phyloP scores from a whole-genome alignment of 2,329 filamentous ascomycete species.

The Chaetoscypha palmicola region DNA sequence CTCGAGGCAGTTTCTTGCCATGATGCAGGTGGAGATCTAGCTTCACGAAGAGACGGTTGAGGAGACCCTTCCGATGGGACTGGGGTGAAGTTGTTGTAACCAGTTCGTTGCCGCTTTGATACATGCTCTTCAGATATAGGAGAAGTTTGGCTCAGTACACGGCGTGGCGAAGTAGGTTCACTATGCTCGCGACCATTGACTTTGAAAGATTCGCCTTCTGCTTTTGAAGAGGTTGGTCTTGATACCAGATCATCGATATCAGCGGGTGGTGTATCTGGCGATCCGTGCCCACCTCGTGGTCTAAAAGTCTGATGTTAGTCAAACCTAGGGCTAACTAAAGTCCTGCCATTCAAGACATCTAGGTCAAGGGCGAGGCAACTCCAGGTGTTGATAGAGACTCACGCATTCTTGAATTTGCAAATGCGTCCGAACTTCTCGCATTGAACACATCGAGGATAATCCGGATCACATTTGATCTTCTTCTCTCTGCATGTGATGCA shows the following conservation, averaged over 20 bases:
- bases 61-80: slow-evolving; percentile 29
- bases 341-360: too few species aligned
- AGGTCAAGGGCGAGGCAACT: too few species aligned
- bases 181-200: slow-evolving; percentile 24
- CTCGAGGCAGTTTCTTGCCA: slow-evolving; percentile 17
- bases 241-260: slow-evolving; percentile 26
- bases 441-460: slow-evolving; percentile 79
- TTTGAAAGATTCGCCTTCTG: slow-evolving; percentile 26
- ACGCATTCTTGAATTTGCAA: slow-evolving; percentile 84
- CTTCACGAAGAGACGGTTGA: slow-evolving; percentile 18
- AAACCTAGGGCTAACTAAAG: too few species aligned
- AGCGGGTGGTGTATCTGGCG: slow-evolving; percentile 30
- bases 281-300: slow-evolving; percentile 31
- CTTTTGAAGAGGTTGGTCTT: slow-evolving; percentile 25
- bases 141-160: slow-evolving; percentile 19
- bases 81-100: slow-evolving; percentile 28
- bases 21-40: slow-evolving; percentile 17
- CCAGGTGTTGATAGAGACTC: slow-evolving; percentile 38
- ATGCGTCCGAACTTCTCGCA: slow-evolving; percentile 85
- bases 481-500: slow-evolving; percentile 91
- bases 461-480: slow-evolving; percentile 95
- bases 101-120: slow-evolving; percentile 28
- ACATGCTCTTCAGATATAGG: slow-evolving; percentile 26
- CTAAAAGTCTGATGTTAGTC: slow-evolving; percentile 35
- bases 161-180: slow-evolving; percentile 25